Percentiles rank a stretch among this genome's conserved stretches.
Conservation (phyloP, 352 stramenopile species). For the Globisporangium polare region DNA sequence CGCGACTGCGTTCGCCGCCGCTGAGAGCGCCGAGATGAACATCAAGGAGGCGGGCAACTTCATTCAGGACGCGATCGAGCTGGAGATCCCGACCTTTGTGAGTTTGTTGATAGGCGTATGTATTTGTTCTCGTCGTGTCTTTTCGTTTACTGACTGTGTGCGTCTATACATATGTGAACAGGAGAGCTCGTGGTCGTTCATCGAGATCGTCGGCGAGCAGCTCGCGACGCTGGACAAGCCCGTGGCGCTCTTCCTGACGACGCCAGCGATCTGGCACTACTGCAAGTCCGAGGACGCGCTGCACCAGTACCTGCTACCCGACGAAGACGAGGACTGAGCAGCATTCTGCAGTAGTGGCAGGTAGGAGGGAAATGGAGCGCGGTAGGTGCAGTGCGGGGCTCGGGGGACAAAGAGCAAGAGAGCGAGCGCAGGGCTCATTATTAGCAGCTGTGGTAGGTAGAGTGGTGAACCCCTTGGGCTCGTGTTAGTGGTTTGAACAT, state of each 20-base stretch:
- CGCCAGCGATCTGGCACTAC: slow-evolving; percentile 77
- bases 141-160: no score
- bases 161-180: slow-evolving; percentile 21
- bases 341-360: background rate
- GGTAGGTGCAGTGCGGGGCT: background rate
- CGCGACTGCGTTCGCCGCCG: slow-evolving; percentile 62
- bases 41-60: slow-evolving; percentile 81
- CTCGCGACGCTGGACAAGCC: slow-evolving; percentile 59
- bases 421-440: background rate
- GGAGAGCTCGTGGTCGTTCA: slow-evolving; percentile 80
- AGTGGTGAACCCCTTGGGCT: background rate
- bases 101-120: background rate
- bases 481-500: background rate
- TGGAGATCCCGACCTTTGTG: slow-evolving; percentile 51
- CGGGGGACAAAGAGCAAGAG: slow-evolving; percentile 2
- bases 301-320: slow-evolving; percentile 71
- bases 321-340: slow-evolving; percentile 52
- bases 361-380: background rate
- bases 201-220: slow-evolving; percentile 74
- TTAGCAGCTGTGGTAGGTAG: no score
- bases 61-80: slow-evolving; percentile 76
- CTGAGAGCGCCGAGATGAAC: slow-evolving; percentile 71
- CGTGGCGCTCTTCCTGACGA: slow-evolving; percentile 63
- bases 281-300: slow-evolving; percentile 78
- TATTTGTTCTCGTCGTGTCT: no score